These are phyloP conservation scores for Lachancea cidri DNA, from an alignment of 805 yeast genomes.

Conservation along the genomic window DNA sequence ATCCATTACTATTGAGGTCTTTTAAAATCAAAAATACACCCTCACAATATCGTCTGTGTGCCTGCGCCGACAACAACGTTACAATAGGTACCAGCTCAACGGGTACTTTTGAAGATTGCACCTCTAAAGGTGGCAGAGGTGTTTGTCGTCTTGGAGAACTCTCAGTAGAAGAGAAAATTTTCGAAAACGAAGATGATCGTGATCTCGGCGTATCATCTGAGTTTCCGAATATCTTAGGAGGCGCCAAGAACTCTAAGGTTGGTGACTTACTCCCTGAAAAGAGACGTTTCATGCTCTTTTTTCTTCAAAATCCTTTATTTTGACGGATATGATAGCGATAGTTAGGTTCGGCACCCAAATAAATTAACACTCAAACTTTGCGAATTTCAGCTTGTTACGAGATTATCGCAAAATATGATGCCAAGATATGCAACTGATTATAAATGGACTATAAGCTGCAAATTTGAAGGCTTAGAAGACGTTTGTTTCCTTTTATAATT, in stretches of 20 bases:
- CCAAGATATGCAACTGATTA: too few species aligned
- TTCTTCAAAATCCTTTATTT: too few species aligned
- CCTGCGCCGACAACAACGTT: conserved; percentile 66
- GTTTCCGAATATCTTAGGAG: conserved; percentile 22
- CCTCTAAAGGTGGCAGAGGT: conserved; percentile 14
- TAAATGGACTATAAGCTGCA: neutral
- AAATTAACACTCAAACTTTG: too few species aligned
- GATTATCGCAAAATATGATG: too few species aligned
- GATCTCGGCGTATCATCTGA: conserved; percentile 13
- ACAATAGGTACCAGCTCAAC: conserved; percentile 60
- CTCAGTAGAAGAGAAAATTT: conserved; percentile 16
- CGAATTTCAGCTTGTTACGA: too few species aligned
- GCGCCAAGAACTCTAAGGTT: conserved; percentile 23
- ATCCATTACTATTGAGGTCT: conserved; percentile 78
- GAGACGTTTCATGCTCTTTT: conserved; percentile 28
- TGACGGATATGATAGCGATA: too few species aligned
- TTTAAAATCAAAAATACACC: conserved; percentile 71
- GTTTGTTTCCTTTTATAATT: neutral
- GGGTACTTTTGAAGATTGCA: conserved; percentile 19
- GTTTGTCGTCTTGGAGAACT: conserved; percentile 10
- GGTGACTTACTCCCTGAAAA: conserved; percentile 25
- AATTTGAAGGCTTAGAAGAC: neutral
- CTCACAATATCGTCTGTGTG: conserved; percentile 69
- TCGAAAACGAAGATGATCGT: conserved; percentile 20
- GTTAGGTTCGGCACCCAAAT: too few species aligned